Conservation (phyloP, 2,329 filamentous ascomycete genomes). For the Mariannaea sp. region DNA sequence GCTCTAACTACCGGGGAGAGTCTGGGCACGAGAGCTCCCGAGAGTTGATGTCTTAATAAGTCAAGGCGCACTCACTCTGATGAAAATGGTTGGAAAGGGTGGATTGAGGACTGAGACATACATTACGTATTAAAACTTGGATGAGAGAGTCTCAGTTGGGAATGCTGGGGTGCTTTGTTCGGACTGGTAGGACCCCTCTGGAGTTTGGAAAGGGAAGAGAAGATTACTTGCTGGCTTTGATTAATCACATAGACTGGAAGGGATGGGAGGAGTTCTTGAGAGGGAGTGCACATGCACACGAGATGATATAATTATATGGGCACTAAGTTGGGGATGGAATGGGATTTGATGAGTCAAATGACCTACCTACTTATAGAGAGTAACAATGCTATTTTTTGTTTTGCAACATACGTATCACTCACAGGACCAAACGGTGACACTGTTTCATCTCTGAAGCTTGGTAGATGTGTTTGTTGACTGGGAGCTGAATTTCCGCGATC, state of each 20-base stretch:
- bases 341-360: neutral
- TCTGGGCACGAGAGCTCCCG: constrained; percentile 9
- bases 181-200: neutral
- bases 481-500: constrained; percentile 9
- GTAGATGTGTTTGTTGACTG: neutral
- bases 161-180: neutral
- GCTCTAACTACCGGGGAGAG: neutral
- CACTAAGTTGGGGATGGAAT: neutral
- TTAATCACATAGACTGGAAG: constrained; percentile 6
- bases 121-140: neutral
- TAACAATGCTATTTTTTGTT: neutral
- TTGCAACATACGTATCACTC: neutral
- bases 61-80: neutral
- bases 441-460: neutral
- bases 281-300: constrained; percentile 1
- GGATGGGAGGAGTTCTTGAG: constrained; percentile 1
- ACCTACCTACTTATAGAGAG: neutral
- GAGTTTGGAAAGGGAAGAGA: neutral
- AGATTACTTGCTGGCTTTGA: constrained; percentile 2
- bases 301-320: neutral
- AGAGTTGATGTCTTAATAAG: constrained; percentile 12
- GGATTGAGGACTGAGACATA: neutral
- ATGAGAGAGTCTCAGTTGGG: constrained; percentile 7
- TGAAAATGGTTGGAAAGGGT: neutral
- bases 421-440: neutral